Base-by-base conservation (phyloP, 768 basidiomycete species). In the Tricholoma sp. region DNA sequence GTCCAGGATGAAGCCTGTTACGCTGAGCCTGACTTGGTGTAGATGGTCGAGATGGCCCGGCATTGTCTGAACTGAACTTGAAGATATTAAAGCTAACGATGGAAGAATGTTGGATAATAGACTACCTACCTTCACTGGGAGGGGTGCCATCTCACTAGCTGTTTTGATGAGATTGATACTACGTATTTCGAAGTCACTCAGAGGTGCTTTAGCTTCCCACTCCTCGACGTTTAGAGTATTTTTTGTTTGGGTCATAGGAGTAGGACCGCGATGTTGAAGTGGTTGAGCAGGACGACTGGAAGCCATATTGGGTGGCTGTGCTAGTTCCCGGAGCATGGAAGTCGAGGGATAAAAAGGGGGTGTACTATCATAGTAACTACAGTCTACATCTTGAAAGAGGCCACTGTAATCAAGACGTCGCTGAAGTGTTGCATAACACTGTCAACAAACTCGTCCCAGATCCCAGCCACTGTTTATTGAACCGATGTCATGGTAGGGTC, bases 131-230 rank as follows among this genome's bases (percentile, higher is more conserved):
- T 91, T 95, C 24, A 80, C 71, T 1, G 94, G 94, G 16, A 94
- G 66, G 1, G 85, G 83, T 6, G 77, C 69, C 27, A 76, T 71
- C 66, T 87, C 85, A 57, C 79, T 81, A 3, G 83, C 85, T 19
- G 76, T 68, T 66, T 89, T 87, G 47, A 95, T 66, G 8, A 73
- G 69, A 8, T 76, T 76, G 18, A 96, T 78, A 61, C 88, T 93
- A 55, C 79, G 79, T 16, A 79, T 73, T 65, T 91, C 86, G 10
- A 79, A 65, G 46, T 95, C 88, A 29, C 76, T 79, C 29, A 98
- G 71, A 2, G 91, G 91, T 0, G 93, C 84, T 62, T 83, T 88
- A 0, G 83, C 71, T 63, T 97, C 94, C 95, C 95, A 98, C 73
- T 96, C 92, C 67, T 97, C 94, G 3, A 96, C 76, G 41, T 77